These are phyloP conservation scores for Termitomyces bulborhizus DNA, from an alignment of 768 basidiomycete genomes.

Conservation along the genomic window DNA sequence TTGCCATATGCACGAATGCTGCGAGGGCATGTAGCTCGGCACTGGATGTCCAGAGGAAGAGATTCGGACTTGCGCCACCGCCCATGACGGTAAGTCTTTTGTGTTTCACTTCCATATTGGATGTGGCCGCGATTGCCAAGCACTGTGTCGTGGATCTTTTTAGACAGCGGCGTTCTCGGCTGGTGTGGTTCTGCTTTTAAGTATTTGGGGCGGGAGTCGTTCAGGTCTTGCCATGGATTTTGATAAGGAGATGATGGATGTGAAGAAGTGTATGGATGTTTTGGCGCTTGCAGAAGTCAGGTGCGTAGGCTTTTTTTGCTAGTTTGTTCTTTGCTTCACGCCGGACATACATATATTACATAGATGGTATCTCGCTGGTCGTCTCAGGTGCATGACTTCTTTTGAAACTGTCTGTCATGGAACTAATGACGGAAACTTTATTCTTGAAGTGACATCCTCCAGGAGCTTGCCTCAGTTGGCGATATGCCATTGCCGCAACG, in stretches of 20 bases:
- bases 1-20: conserved; percentile 74
- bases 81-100: conserved; percentile 26
- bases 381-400: conserved; percentile 29
- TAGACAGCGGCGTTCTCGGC: conserved; percentile 38
- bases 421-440: conserved; percentile 12
- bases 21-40: conserved; percentile 76
- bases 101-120: not conserved
- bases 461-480: conserved; percentile 63
- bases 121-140: not conserved
- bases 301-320: conserved; percentile 10
- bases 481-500: conserved; percentile 61
- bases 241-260: conserved; percentile 52
- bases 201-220: conserved; percentile 61
- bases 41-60: conserved; percentile 48
- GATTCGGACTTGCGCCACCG: conserved; percentile 23
- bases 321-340: not conserved
- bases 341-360: not conserved
- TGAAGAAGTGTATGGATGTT: conserved; percentile 55
- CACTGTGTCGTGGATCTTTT: too few species aligned
- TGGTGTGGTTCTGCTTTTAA: conserved; percentile 55
- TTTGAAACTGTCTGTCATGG: not conserved
- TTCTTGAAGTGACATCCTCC: conserved; percentile 55
- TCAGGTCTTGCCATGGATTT: conserved; percentile 43
- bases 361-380: conserved; percentile 38
- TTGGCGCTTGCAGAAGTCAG: conserved; percentile 34